A percentile compares a stretch with the other conserved stretches of the same genome.
phyloP scores from a whole-genome alignment of 306 rosid species.

The Lotus japonicus region DNA sequence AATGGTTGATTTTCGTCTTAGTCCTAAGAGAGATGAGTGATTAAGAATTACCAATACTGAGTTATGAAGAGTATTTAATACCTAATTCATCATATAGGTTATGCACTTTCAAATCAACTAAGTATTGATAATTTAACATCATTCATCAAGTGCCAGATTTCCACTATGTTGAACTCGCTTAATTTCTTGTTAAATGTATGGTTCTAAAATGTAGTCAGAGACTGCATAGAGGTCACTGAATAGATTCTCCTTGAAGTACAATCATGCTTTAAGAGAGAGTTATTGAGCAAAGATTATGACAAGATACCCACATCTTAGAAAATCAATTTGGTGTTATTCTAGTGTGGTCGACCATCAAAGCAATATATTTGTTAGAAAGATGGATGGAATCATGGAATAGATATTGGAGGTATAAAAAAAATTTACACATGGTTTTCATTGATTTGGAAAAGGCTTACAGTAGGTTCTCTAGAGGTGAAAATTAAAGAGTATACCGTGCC shows the following conservation, averaged over 20 bases:
- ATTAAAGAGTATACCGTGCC: no score
- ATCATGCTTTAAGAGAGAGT: no score
- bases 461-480: no score
- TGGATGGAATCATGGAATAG: no score
- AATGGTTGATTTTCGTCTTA: neutral
- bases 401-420: no score
- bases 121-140: neutral
- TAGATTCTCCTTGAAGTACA: neutral
- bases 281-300: no score
- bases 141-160: neutral
- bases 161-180: neutral
- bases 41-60: neutral
- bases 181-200: neutral
- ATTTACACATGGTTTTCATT: no score
- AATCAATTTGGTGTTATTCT: no score
- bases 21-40: neutral
- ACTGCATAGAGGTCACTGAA: neutral
- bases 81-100: neutral
- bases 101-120: conserved; percentile 2
- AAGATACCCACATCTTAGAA: no score
- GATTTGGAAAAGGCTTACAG: no score
- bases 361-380: no score
- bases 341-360: no score
- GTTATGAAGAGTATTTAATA: neutral
- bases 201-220: neutral